Percentiles rank a stretch among this genome's conserved stretches.
phyloP scores from a whole-genome alignment of 495 filamentous ascomycete species.

The Aspergillus sclerotiicarbonarius region DNA sequence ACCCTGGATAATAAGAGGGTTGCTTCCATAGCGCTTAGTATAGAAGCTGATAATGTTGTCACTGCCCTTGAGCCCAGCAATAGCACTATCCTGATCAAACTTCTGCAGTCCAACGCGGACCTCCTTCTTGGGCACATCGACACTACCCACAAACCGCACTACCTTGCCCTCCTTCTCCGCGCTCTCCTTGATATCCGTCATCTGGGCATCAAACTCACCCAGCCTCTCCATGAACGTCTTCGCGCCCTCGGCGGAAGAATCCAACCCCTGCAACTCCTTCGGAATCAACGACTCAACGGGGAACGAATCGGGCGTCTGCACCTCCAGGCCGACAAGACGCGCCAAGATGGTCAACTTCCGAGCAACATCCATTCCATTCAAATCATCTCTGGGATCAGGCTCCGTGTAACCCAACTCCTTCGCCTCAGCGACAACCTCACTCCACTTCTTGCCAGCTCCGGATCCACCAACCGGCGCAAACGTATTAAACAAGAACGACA shows the following conservation, averaged over 20 bases:
- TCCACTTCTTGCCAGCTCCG: slow-evolving; percentile 63
- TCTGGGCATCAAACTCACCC: slow-evolving; percentile 74
- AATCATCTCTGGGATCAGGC: slow-evolving; percentile 91
- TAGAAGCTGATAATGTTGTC: slow-evolving; percentile 99
- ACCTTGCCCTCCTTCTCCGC: slow-evolving; percentile 86
- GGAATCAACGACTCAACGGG: slow-evolving; percentile 92
- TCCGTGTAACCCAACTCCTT: slow-evolving; percentile 96
- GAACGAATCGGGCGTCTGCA: slow-evolving; percentile 77
- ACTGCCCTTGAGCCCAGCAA: slow-evolving; percentile 91
- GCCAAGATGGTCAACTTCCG: slow-evolving; percentile 95
- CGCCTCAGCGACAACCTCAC: slow-evolving; percentile 81
- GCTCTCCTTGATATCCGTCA: slow-evolving; percentile 73
- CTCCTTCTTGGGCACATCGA: slow-evolving; percentile 70
- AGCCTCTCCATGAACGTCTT: slow-evolving; percentile 79
- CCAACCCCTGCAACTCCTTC: slow-evolving; percentile 68
- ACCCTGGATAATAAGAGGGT: slow-evolving; percentile 90
- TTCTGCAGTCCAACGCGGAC: slow-evolving; percentile 89
- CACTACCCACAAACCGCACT: slow-evolving; percentile 90
- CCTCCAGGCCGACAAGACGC: slow-evolving; percentile 71
- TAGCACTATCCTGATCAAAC: slow-evolving; percentile 78
- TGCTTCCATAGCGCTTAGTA: slow-evolving; percentile 86
- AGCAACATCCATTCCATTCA: slow-evolving; percentile 95
- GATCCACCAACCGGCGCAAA: slow-evolving; percentile 73
- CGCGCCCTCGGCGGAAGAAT: slow-evolving; percentile 54
- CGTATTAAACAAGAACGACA: slow-evolving; percentile 94